Conservation (phyloP, 805 yeast species). For the Candida boleticola region DNA sequence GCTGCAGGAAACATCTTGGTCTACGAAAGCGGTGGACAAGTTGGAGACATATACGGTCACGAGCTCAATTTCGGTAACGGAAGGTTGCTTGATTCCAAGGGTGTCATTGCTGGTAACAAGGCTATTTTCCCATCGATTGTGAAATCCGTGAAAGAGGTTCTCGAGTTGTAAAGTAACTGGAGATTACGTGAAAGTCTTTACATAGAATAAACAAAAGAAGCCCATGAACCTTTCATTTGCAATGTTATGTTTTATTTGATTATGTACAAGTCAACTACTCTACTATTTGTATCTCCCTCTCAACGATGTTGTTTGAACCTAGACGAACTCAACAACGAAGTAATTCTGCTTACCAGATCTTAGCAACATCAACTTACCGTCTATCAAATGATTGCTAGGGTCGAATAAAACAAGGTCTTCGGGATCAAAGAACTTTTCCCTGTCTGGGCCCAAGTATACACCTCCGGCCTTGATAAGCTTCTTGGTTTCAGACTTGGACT, state of each 20-base stretch:
- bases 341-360: constrained; percentile 75
- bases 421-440: constrained; percentile 48
- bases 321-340: constrained; percentile 50
- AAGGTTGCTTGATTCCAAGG: constrained; percentile 76
- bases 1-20: constrained; percentile 92
- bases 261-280: too few species aligned
- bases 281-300: too few species aligned
- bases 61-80: constrained; percentile 83
- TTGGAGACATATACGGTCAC: constrained; percentile 78
- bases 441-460: constrained; percentile 63
- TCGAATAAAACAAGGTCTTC: constrained; percentile 50
- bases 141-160: constrained; percentile 38
- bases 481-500: constrained; percentile 57
- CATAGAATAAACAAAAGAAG: not conserved
- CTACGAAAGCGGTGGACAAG: constrained; percentile 87
- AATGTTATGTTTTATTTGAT: too few species aligned
- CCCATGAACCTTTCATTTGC: too few species aligned
- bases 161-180: constrained; percentile 11
- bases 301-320: too few species aligned
- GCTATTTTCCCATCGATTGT: constrained; percentile 51
- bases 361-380: constrained; percentile 57
- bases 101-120: constrained; percentile 81
- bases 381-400: constrained; percentile 50
- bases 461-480: constrained; percentile 69
- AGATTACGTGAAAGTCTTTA: too few species aligned